These are phyloP conservation scores for Solanum hybrid DNA, from an alignment of 305 asterid genomes.

Conservation along the genomic window DNA sequence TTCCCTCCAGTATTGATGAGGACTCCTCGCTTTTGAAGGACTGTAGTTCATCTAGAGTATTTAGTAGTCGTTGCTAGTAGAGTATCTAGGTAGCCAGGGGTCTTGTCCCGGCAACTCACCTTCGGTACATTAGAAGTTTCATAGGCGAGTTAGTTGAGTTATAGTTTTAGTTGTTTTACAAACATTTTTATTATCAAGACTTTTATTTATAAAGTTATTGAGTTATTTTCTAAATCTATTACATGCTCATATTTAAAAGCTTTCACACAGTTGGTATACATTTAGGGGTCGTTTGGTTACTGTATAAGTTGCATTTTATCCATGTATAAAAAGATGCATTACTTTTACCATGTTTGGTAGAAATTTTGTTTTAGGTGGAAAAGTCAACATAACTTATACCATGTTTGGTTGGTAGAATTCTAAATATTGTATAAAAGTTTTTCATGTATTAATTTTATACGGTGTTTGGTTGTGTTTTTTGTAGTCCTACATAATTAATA, in stretches of 20 bases:
- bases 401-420: too few species aligned
- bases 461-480: too few species aligned
- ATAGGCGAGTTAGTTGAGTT: not conserved
- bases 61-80: not conserved
- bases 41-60: not conserved
- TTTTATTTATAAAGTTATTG: not conserved
- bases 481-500: too few species aligned
- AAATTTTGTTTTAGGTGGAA: too few species aligned
- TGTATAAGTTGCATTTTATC: too few species aligned
- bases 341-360: too few species aligned
- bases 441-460: too few species aligned
- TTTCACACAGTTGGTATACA: not conserved
- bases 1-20: not conserved
- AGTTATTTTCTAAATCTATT: not conserved
- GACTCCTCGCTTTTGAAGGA: not conserved
- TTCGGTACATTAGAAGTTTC: not conserved
- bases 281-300: too few species aligned
- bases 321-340: too few species aligned
- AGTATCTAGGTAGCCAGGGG: not conserved
- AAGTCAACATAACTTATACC: too few species aligned
- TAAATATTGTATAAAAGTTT: too few species aligned
- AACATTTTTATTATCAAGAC: not conserved
- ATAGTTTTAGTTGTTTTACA: not conserved
- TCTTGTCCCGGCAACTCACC: not conserved
- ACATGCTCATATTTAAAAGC: not conserved